phyloP scores from a whole-genome alignment of 1,139 yeast genomes.

The Nakaseomyces uthaithaninus region DNA sequence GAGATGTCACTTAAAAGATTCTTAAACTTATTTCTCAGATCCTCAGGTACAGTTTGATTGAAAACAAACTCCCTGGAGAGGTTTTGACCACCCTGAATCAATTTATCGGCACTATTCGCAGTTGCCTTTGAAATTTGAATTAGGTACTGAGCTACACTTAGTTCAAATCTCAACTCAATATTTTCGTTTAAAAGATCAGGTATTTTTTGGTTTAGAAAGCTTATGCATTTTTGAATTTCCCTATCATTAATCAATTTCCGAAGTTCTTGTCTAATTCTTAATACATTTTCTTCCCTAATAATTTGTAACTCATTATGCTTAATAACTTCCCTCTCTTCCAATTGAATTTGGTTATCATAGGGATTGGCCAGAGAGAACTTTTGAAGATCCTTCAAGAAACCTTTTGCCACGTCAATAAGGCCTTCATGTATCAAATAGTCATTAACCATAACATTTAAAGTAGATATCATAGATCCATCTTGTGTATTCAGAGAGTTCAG shows the following conservation, averaged over 20 bases:
- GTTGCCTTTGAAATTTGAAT: conserved; percentile 33
- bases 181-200: conserved; percentile 40
- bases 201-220: conserved; percentile 39
- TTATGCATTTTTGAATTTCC: conserved; percentile 43
- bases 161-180: conserved; percentile 44
- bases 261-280: conserved; percentile 45
- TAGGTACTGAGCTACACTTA: conserved; percentile 41
- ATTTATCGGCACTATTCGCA: conserved; percentile 33
- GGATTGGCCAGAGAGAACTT: conserved; percentile 20
- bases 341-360: conserved; percentile 18
- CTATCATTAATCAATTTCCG: conserved; percentile 40
- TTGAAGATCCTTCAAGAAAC: conserved; percentile 46
- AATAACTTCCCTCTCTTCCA: conserved; percentile 16
- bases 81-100: conserved; percentile 41
- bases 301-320: conserved; percentile 26
- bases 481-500: conserved; percentile 26
- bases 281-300: conserved; percentile 35
- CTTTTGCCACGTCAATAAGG: conserved; percentile 54
- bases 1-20: conserved; percentile 38
- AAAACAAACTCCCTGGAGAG: conserved; percentile 36
- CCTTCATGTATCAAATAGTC: conserved; percentile 73
- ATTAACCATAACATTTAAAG: conserved; percentile 51
- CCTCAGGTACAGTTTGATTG: conserved; percentile 23
- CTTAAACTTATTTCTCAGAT: conserved; percentile 25
- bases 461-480: conserved; percentile 34